Evolutionary conservation across 345 rosid species (phyloP).

Genomic region (Limnanthes douglasii): DNA sequence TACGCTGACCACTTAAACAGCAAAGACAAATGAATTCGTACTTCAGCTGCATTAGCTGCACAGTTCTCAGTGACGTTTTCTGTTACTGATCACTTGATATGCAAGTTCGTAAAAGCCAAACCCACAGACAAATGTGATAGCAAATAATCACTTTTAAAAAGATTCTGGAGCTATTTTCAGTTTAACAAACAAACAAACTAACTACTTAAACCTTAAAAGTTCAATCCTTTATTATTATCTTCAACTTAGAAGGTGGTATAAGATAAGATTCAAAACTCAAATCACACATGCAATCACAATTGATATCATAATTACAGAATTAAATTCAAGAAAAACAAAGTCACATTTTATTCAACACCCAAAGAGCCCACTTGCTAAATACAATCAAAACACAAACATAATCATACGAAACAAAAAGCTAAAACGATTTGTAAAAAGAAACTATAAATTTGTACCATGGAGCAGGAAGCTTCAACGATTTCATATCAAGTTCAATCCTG

Average conservation of each 20-base stretch:
- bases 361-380: not conserved
- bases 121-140: too few relatives aligned
- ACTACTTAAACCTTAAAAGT: too few relatives aligned
- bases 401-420: not conserved
- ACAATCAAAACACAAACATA: not conserved
- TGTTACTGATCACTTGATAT: too few relatives aligned
- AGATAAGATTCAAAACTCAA: not conserved
- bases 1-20: not conserved
- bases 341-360: too few relatives aligned
- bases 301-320: conserved; percentile 1
- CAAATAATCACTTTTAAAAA: too few relatives aligned
- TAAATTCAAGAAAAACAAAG: conserved; percentile 1
- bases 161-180: too few relatives aligned
- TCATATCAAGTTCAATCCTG: conserved; percentile 26
- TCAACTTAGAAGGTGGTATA: too few relatives aligned
- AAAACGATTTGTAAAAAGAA: conserved; percentile 8
- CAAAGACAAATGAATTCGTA: not conserved
- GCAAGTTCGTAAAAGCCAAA: too few relatives aligned
- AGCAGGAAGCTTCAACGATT: conserved; percentile 59
- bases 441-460: conserved; percentile 42
- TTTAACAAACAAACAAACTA: too few relatives aligned
- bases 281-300: conserved; percentile 4
- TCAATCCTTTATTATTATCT: too few relatives aligned
- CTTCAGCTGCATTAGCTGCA: conserved; percentile 1
- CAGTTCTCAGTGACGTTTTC: not conserved